Base-by-base conservation (phyloP, 371 early-diverging fungal species). In the Mortierella sp. region DNA sequence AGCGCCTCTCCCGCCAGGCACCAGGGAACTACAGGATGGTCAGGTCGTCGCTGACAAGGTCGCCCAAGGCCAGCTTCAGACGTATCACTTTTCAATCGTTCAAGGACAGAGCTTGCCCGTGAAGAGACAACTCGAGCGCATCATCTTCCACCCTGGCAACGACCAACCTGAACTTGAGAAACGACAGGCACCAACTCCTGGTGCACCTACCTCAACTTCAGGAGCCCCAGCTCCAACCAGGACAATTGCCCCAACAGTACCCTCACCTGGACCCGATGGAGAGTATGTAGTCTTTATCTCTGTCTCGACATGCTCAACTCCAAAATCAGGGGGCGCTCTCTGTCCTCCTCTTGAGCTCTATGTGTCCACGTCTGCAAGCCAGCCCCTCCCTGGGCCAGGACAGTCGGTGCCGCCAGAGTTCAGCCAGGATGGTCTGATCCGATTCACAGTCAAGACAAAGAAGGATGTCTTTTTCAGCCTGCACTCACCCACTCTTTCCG, bases 311-410 rank as follows among this genome's bases (percentile, higher is more conserved):
- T 82, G 83, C 52, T 71, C 71, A 0, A 69, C 76, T 8, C 81
- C 70, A 48, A 71, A 64, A n/a, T 63, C 73, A 64, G 70, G 64
- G 0, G 31, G 64, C 31, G 43, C 14, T 9, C 22, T 63, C 22
- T 74, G 78, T 22, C 88, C 90, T 6, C 85, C 88, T 0, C 64
- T 90, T 34, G 76, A 85, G 34, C 52, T 89, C 29, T 90, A 83
- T 71, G 47, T 90, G 11, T 89, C 89, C 10, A 87, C 79, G 2
- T 85, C 88, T 1, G 74, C 68, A 44, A 74, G 71, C 9, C 86
- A 87, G n/a, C 78, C 90, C 0, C 50, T 89, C 7, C 91, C 91
- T 26, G 88, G 87, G 19, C 88, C 89, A 13, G 85, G 86, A 50
- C 84, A 87, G 52, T 77, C 78, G 7, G 78, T 84, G 26, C 76